Percentiles rank a stretch among this genome's conserved stretches.
Conservation (phyloP, 257 asterid species). For the Forsythia suspensa region DNA sequence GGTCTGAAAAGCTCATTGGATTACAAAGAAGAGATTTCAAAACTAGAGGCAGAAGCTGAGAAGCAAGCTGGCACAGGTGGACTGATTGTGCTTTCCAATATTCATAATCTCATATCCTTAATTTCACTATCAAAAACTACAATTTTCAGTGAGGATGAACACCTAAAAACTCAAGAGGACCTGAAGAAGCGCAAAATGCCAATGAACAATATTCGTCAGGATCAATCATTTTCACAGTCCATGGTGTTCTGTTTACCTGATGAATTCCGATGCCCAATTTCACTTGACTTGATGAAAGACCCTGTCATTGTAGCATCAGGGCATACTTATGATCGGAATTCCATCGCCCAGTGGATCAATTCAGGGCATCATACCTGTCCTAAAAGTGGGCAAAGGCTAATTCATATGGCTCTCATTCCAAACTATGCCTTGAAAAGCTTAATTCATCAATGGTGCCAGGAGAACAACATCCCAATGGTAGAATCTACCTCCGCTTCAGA, state of each 20-base stretch:
- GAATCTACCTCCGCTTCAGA: slow-evolving; percentile 50
- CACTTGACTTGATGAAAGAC: slow-evolving; percentile 81
- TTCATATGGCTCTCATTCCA: slow-evolving; percentile 85
- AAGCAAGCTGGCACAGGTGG: slow-evolving; percentile 94
- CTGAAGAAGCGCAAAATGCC: slow-evolving; percentile 41
- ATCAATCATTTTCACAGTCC: slow-evolving; percentile 47
- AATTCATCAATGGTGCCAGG: slow-evolving; percentile 78
- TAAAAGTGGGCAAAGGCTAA: slow-evolving; percentile 79
- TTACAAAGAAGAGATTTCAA: slow-evolving; percentile 64
- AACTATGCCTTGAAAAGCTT: slow-evolving; percentile 70
- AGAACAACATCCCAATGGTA: slow-evolving; percentile 52
- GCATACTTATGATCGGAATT: slow-evolving; percentile 75
- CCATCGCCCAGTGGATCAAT: slow-evolving; percentile 84
- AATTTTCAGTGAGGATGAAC: slow-evolving; percentile 36
- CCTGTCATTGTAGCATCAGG: slow-evolving; percentile 88
- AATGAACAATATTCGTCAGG: slow-evolving; percentile 25
- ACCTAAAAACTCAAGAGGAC: slow-evolving; percentile 30
- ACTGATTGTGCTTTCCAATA: slow-evolving; percentile 59
- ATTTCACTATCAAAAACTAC: slow-evolving; percentile 49
- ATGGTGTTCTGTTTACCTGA: slow-evolving; percentile 52
- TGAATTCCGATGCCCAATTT: slow-evolving; percentile 79
- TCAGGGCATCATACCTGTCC: slow-evolving; percentile 90
- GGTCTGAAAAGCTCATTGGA: slow-evolving; percentile 50
- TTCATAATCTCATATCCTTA: slow-evolving; percentile 66
- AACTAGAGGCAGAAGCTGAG: slow-evolving; percentile 65